Evolutionary conservation across 805 yeast genomes (phyloP), one percentile per base, ranked within the genome.

Genomic region (Zygosaccharomyces siamensis): DNA sequence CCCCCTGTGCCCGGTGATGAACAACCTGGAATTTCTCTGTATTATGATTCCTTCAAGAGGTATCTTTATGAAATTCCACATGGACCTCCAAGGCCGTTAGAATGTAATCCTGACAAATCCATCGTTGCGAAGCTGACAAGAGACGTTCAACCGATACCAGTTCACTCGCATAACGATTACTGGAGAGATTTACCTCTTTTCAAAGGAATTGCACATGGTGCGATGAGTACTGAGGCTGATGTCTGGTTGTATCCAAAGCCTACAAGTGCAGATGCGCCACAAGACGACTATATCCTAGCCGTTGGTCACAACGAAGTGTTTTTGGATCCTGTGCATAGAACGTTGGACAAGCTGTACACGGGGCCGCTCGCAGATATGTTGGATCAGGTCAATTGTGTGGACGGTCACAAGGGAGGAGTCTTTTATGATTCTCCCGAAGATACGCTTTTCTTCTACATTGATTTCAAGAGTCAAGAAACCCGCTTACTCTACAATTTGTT

Each of bases 141-240:
- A 43, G 56, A 60, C 41, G 67, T 63, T 2, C 44, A 50, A 3
- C 58, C 58, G 1, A 33, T 60, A 7, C 47, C 57, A 4, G 69
- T 82, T 21, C 89, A 83, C 59, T 80, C 86, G 0, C 89, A 83
- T 60, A 83, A 83, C 58, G 88, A 83, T 60, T 84, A 83, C 62
- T 80, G 85, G 84, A 67, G 88, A 57, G 50, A 59, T 3, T 57
- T 68, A 4, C 88, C 88, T 0, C 67, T 83, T 3, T 72, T 77
- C 45, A 83, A 81, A 50, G 88, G 87, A 0, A 61, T 74, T 10
- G 56, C 61, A 3, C 52, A 59, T 20, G 89, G 88, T 2, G 72
- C 77, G 32, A 70, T 71, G 38, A 77, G 84, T 43, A 71, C 83
- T 1, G 89, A 83, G 63, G 83, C 83, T n/a, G 89, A 83, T 57